These are phyloP conservation scores for Aegilops sharonensis DNA, from an alignment of 176 grass and related monocot genomes.

Conservation along the genomic window DNA sequence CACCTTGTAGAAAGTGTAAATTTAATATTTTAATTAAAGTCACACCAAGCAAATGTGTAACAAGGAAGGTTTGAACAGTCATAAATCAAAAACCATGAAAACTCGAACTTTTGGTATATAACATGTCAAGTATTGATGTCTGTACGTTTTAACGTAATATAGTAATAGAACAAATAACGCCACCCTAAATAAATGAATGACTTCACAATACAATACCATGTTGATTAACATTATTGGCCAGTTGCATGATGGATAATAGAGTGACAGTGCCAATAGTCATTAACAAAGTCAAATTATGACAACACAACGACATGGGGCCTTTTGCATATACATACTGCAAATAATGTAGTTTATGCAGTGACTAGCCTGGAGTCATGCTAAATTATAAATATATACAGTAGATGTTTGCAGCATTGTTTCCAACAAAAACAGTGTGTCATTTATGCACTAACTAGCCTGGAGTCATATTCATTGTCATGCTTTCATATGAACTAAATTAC, in stretches of 20 bases:
- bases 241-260: background rate
- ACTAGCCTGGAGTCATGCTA: background rate
- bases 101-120: background rate
- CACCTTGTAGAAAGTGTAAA: background rate
- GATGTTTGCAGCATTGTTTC: background rate
- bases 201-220: background rate
- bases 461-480: no score
- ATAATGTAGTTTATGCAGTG: background rate
- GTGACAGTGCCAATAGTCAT: background rate
- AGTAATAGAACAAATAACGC: background rate
- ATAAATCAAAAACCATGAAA: background rate
- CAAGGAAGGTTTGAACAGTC: background rate
- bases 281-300: constrained; percentile 26
- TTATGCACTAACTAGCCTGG: no score
- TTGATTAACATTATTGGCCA: constrained; percentile 9
- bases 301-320: background rate
- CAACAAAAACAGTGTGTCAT: no score
- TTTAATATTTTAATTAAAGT: background rate
- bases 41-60: constrained; percentile 10
- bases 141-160: background rate
- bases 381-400: background rate
- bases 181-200: background rate
- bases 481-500: background rate
- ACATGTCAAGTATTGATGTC: background rate
- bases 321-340: background rate